These are phyloP conservation scores for Aurinia saxatilis DNA, from an alignment of 345 rosid species.

Conservation along the genomic window DNA sequence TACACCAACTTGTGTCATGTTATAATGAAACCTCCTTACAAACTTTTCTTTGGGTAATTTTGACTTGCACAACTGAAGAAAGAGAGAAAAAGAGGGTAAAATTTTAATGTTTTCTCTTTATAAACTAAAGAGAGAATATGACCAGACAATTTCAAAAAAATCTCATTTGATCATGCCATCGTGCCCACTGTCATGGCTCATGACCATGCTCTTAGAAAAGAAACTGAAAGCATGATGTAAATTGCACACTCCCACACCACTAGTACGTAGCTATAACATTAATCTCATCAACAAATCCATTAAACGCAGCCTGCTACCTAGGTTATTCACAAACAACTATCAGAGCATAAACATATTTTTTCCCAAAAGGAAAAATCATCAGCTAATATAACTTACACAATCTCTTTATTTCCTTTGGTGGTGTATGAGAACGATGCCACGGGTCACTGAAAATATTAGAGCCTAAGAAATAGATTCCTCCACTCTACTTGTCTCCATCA, in stretches of 20 bases:
- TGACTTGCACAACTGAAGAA: too few species aligned
- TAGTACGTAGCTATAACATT: conserved; percentile 81
- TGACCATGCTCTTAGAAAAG: conserved; percentile 87
- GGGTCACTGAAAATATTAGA: conserved; percentile 85
- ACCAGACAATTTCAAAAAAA: too few species aligned
- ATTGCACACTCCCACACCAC: conserved; percentile 97
- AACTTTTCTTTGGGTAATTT: too few species aligned
- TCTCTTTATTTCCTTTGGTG: conserved; percentile 78
- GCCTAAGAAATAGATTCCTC: conserved; percentile 95
- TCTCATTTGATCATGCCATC: too few species aligned
- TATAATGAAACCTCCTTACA: too few species aligned
- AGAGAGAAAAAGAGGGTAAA: too few species aligned
- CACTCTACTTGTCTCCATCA: conserved; percentile 74
- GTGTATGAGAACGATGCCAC: conserved; percentile 75
- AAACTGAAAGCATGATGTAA: conserved; percentile 59
- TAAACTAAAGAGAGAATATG: too few species aligned
- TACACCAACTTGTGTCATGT: too few species aligned
- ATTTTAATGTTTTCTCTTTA: too few species aligned
- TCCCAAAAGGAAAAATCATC: background rate
- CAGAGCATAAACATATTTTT: background rate
- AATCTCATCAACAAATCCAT: conserved; percentile 82
- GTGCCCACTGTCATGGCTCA: too few species aligned
- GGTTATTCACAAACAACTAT: background rate
- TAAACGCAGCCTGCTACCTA: conserved; percentile 87
- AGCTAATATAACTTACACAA: conserved; percentile 56